Evolutionary conservation across 441 rosid species (phyloP), one percentile per base, ranked within the genome.

Genomic region (Isatis lusitanica): DNA sequence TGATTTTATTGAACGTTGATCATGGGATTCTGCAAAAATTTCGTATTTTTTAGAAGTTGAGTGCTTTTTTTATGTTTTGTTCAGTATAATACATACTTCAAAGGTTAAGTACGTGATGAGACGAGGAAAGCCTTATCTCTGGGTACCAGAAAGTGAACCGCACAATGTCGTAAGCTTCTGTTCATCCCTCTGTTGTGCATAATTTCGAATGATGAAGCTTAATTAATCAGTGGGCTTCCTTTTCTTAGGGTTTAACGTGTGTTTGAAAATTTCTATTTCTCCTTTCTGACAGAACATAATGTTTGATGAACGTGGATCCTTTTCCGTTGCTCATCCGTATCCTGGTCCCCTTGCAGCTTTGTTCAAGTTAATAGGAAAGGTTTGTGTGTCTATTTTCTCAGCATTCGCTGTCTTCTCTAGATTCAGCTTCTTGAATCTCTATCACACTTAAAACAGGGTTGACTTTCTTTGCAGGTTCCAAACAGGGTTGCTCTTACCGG

Each of bases 271-370:
- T 36, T 17, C 38, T 36, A 46, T 68, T 71, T 0, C 10, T 38
- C 15, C 28, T 52, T 50, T 17, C 16, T 5, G 79, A 80, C 79
- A 94, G 98, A 94, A 92, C 80, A 80, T 85, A 68, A 76, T 94
- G 70, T 83, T 94, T 50, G 98, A 94, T 81, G 97, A 90, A 66
- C 90, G 97, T 55, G 87, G 87, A 78, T 94, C 98, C 3, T 80
- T 94, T 66, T 83, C 97, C 43, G 78, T 93, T 60, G 44, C 92
- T 24, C 80, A 85, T 77, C 94, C 94, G 5, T 85, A 80, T 80
- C 95, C 97, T n/a, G 92, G 91, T 13, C 88, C 89, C 33, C 75
- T 94, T 71, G 87, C 84, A 42, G 81, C 81, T 58, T 79, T 94
- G 63, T 84, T 92, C 44, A 83, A 64, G 73, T 87, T 85, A 59